Percentiles rank a stretch among this genome's conserved stretches.
phyloP scores from a whole-genome alignment of 2,329 filamentous ascomycete genomes.

The Immersiporthe knoxdaviesiana region DNA sequence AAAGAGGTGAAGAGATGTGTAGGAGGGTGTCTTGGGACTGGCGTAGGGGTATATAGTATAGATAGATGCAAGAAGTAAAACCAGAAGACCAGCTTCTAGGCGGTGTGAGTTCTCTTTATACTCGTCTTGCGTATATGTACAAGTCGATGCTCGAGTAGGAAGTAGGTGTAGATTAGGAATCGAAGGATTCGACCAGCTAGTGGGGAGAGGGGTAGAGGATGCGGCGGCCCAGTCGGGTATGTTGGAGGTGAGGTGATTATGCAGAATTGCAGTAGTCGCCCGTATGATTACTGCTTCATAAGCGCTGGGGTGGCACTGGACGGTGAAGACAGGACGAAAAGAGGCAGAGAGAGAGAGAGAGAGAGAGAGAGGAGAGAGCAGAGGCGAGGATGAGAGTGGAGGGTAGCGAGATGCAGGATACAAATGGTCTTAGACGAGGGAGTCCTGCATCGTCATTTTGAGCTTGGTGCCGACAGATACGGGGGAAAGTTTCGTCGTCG shows the following conservation, averaged over 20 bases:
- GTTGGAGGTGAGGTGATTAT: conserved; percentile 21
- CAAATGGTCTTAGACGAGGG: neutral
- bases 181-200: neutral
- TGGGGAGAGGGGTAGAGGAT: neutral
- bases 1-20: neutral
- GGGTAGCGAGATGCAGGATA: neutral
- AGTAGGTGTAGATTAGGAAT: neutral
- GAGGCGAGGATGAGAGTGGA: neutral
- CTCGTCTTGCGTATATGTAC: conserved; percentile 23
- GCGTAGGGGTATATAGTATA: conserved; percentile 20
- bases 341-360: too few species aligned
- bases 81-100: conserved; percentile 31
- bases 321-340: too few species aligned
- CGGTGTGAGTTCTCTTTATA: conserved; percentile 24
- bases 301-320: conserved; percentile 8
- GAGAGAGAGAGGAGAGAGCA: too few species aligned
- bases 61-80: conserved; percentile 11
- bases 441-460: conserved; percentile 7
- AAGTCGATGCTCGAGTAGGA: neutral
- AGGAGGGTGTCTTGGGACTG: neutral
- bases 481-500: conserved; percentile 9
- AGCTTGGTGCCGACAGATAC: neutral
- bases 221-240: conserved; percentile 6
- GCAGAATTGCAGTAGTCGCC: conserved; percentile 14
- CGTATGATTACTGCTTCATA: conserved; percentile 7